Evolutionary conservation across 1,139 yeast species (phyloP).

Genomic region (Zygoascus meyerae): DNA sequence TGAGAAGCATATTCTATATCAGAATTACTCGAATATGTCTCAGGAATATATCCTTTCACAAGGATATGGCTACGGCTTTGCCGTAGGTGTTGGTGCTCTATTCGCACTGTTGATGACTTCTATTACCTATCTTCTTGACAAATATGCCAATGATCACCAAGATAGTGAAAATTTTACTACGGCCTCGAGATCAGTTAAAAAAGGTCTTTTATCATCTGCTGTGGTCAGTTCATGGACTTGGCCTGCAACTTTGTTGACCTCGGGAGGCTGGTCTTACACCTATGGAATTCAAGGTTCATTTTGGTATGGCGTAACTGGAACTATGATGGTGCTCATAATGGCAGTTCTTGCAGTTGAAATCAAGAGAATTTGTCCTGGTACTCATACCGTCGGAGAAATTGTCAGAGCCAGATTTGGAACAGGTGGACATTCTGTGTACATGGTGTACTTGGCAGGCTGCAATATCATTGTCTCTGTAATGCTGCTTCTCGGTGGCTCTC

Average conservation of each 20-base stretch:
- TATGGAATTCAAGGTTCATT: conserved; percentile 71
- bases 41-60: conserved; percentile 39
- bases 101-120: conserved; percentile 76
- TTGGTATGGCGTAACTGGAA: conserved; percentile 69
- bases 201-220: conserved; percentile 75
- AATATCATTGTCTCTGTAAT: conserved; percentile 79
- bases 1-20: not conserved
- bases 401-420: conserved; percentile 61
- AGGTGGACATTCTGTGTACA: conserved; percentile 56
- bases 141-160: conserved; percentile 75
- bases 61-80: conserved; percentile 81
- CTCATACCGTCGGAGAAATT: conserved; percentile 68
- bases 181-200: conserved; percentile 76
- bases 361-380: conserved; percentile 32
- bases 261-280: conserved; percentile 65
- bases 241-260: conserved; percentile 75
- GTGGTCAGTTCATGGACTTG: conserved; percentile 90
- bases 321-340: conserved; percentile 59
- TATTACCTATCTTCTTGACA: conserved; percentile 60
- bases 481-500: conserved; percentile 70
- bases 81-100: conserved; percentile 76
- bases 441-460: conserved; percentile 74
- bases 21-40: not conserved
- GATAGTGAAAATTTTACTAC: conserved; percentile 88
- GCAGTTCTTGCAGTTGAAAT: conserved; percentile 69